Evolutionary conservation across 2,329 filamentous ascomycete genomes (phyloP), one percentile per base, ranked within the genome.

Genomic region (Conoideocrella luteorostrata): DNA sequence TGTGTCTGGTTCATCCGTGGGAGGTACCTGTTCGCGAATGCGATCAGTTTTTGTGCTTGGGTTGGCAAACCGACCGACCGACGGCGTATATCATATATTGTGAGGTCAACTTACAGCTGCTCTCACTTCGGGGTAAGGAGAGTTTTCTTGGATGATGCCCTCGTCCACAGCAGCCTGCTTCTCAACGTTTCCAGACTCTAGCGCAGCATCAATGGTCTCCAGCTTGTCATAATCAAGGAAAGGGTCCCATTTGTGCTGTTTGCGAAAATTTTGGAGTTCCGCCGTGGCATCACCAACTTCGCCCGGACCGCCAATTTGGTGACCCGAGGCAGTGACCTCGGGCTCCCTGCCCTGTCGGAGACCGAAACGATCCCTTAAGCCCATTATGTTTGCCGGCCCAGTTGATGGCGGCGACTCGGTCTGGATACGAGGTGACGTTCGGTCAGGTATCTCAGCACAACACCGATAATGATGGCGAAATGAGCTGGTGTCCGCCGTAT

Each of bases 211-310:
- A 29, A 78, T 65, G 44, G 66, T 68, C 12, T 76, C 68, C 34
- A 71, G 64, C 18, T 74, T 66, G 30, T 76, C 71, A 33, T 71
- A 58, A 2, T 73, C 71, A 43, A 80, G 55, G 48, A 78, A 79
- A 32, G 74, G 75, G 53, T 80, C 77, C 66, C 72, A 76, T 40
- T 69, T 66, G 51, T 78, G 75, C 48, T 72, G 66, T n/a, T n/a
- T n/a, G 24, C 39, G 29, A 21, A 22, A 23, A 10, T n/a, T 15
- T 15, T 24, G 22, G 12, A 24, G 26, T 13, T 32, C 26, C 3
- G 12, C 28, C 5, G 39, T 34, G 7, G 29, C 18, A 33, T 41
- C 39, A 22, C 39, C 39, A 11, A 23, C 24, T 18, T 23, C 21
- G 28, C 39, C 39, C 15, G 28, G 18, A 18, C 29, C 15, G 18